phyloP scores from a whole-genome alignment of 1,139 yeast species.

The Chernovozyma aurita region DNA sequence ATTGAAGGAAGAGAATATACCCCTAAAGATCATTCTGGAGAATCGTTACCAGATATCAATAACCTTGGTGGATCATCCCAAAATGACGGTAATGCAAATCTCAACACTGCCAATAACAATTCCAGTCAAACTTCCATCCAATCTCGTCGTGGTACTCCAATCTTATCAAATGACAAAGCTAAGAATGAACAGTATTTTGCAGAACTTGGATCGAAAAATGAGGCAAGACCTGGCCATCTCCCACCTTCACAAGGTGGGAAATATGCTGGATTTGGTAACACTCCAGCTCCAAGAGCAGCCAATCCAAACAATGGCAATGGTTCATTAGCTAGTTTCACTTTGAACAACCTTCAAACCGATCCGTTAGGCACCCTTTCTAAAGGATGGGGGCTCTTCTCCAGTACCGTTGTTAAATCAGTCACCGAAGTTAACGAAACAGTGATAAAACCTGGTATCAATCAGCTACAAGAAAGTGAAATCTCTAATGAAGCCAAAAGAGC shows the following conservation, averaged over 20 bases:
- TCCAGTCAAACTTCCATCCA: constrained; percentile 30
- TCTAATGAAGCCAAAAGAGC: constrained; percentile 83
- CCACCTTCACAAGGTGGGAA: constrained; percentile 96
- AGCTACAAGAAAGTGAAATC: constrained; percentile 75
- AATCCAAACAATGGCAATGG: constrained; percentile 19
- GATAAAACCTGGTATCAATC: constrained; percentile 82
- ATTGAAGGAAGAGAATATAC: constrained; percentile 72
- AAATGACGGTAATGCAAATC: constrained; percentile 14
- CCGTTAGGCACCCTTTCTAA: constrained; percentile 84
- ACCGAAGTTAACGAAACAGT: constrained; percentile 83
- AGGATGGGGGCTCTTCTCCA: constrained; percentile 93
- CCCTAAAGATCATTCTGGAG: constrained; percentile 60
- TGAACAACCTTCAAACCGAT: constrained; percentile 77
- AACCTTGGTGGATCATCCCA: constrained; percentile 10
- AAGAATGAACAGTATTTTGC: constrained; percentile 83
- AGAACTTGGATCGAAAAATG: constrained; percentile 68
- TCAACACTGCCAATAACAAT: constrained; percentile 10
- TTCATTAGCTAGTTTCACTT: constrained; percentile 50
- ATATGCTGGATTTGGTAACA: constrained; percentile 85
- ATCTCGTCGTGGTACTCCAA: constrained; percentile 41
- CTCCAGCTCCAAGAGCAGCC: constrained; percentile 39
- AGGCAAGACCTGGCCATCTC: constrained; percentile 65
- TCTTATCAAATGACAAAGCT: constrained; percentile 33
- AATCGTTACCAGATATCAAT: constrained; percentile 30
- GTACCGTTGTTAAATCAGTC: constrained; percentile 76